These are phyloP conservation scores for Hyaloperonospora brassicae DNA, from an alignment of 352 stramenopile species.

Conservation along the genomic window DNA sequence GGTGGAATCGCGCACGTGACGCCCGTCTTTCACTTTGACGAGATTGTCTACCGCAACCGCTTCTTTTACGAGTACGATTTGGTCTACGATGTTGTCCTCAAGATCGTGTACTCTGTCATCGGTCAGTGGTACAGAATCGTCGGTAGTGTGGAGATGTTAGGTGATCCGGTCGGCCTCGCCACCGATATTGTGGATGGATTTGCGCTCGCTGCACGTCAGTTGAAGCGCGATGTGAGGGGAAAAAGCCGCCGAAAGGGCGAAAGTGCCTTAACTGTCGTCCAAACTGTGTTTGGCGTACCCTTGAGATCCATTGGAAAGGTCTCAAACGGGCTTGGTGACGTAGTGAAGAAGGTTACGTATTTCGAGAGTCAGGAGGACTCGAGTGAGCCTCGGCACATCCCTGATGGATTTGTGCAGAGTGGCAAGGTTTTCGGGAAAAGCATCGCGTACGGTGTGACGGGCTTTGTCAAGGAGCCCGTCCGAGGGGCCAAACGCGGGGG, in stretches of 20 bases:
- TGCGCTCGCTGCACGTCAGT: slow-evolving; percentile 61
- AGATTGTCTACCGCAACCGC: slow-evolving; percentile 66
- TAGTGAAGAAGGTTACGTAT: slow-evolving; percentile 76
- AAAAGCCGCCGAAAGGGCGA: slow-evolving; percentile 78
- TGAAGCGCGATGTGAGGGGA: slow-evolving; percentile 72
- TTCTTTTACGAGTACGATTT: slow-evolving; percentile 86
- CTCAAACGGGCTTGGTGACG: slow-evolving; percentile 75
- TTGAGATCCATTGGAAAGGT: slow-evolving; percentile 73
- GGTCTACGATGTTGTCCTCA: slow-evolving; percentile 59
- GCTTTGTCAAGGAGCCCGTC: slow-evolving; percentile 78
- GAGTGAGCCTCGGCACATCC: slow-evolving; percentile 63
- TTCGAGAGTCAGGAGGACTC: slow-evolving; percentile 76
- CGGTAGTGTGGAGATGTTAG: slow-evolving; percentile 76
- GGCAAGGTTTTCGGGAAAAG: slow-evolving; percentile 74
- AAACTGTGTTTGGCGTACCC: slow-evolving; percentile 75
- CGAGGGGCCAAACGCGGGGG: slow-evolving; percentile 63
- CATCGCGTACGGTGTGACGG: slow-evolving; percentile 60
- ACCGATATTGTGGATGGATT: slow-evolving; percentile 85
- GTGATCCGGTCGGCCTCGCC: slow-evolving; percentile 73
- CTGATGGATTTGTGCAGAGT: slow-evolving; percentile 64
- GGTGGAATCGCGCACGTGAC: slow-evolving; percentile 81
- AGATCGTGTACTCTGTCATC: slow-evolving; percentile 67
- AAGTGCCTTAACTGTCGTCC: slow-evolving; percentile 67
- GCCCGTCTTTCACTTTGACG: slow-evolving; percentile 66
- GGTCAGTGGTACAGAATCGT: slow-evolving; percentile 88